phyloP scores from a whole-genome alignment of 1,284 basidiomycete species.

The Inonotus hispidus region DNA sequence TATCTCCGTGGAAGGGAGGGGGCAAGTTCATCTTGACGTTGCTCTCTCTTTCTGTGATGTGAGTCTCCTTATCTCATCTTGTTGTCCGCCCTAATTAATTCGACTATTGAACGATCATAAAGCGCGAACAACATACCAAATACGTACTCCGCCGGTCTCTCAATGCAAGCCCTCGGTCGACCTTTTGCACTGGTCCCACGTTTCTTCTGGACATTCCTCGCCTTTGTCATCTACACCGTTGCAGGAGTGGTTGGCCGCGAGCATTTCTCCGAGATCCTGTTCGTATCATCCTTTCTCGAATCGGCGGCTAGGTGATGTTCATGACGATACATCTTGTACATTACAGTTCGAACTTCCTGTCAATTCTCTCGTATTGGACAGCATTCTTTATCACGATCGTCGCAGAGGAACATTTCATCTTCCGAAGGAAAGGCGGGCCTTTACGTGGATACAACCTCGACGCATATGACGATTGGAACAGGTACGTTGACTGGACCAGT shows the following conservation, averaged over 20 bases:
- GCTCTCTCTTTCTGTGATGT: slow-evolving; percentile 50
- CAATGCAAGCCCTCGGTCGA: slow-evolving; percentile 50
- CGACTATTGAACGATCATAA: background rate
- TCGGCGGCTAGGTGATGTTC: background rate
- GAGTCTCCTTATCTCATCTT: slow-evolving; percentile 15
- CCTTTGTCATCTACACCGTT: slow-evolving; percentile 51
- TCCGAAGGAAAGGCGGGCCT: slow-evolving; percentile 38
- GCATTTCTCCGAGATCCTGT: slow-evolving; percentile 53
- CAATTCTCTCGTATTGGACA: slow-evolving; percentile 59
- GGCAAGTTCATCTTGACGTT: slow-evolving; percentile 58
- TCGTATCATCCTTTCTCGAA: background rate
- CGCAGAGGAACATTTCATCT: slow-evolving; percentile 52
- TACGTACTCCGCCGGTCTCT: slow-evolving; percentile 52
- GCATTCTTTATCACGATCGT: slow-evolving; percentile 57
- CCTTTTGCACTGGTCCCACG: slow-evolving; percentile 52
- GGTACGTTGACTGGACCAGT: slow-evolving; percentile 28
- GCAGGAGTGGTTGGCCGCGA: slow-evolving; percentile 58
- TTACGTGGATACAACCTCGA: slow-evolving; percentile 50
- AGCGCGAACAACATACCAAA: slow-evolving; percentile 58
- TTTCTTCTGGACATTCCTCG: slow-evolving; percentile 52
- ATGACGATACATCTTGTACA: background rate
- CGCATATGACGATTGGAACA: slow-evolving; percentile 46
- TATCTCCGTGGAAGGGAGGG: slow-evolving; percentile 44
- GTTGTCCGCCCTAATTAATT: too few species aligned
- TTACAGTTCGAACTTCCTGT: slow-evolving; percentile 38